Base-by-base conservation (phyloP, 495 filamentous ascomycete genomes). In the Aspergillus homomorphus region DNA sequence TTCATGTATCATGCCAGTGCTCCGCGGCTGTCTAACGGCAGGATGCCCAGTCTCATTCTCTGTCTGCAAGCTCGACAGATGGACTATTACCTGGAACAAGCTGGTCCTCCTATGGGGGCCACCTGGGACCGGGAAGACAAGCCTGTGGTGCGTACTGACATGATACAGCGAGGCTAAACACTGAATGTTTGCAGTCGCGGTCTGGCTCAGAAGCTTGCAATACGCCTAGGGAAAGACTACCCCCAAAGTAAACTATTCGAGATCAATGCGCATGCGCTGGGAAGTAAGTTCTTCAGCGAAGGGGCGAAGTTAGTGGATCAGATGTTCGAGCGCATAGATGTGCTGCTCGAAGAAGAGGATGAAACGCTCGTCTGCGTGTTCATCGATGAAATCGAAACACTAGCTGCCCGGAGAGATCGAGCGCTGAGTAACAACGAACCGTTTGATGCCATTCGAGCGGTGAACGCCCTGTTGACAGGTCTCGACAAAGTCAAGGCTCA, bases 341-440 rank as follows among this genome's bases (percentile, higher is more conserved):
- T 56, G 7, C 65, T 81, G 51, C 68, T 80, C 4, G 56, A 69
- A 28, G 69, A 73, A 54, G 78, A 83, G 51, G 68, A 74, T 6
- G 63, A 71, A 24, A 69, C 69, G 4, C 73, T 84, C 45, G 62
- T 83, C 15, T 77, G 75, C 44, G 71, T 85, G 0, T 56, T 85
- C 15, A 76, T 85, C 53, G 82, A 85, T 61, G 82, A 83, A 51
- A 74, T 85, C 14, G 82, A 85, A 57, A 82, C 74, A 26, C 62
- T 85, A 19, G 73, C 80, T 26, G 67, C 75, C 38, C 67, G 70
- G 6, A 76, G 80, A 33, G 73, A 77, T 49, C 69, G 70, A 23
- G 68, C 76, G n/a, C 62, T 69, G 4, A 66, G 30, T 45, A 67
- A 70, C 21, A 75, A 73, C 53, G 82, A 85, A 61, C 80, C 79